Base-by-base conservation (phyloP, 1,139 yeast genomes). In the Kluyveromyces sp. region DNA sequence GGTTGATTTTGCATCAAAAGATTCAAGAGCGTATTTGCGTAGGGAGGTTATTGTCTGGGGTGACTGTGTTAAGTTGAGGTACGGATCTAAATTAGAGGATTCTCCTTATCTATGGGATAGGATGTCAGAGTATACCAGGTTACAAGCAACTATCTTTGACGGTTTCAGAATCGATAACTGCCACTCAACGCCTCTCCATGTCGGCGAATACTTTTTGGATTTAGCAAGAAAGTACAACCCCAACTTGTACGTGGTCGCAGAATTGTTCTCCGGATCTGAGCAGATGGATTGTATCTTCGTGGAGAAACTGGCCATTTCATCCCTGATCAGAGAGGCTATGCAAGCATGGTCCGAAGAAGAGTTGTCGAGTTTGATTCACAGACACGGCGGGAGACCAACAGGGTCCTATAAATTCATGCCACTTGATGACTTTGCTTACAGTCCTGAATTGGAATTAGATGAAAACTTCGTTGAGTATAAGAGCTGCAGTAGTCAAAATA, bases 1-100 rank as follows among this genome's bases (percentile, higher is more conserved):
- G 48, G 82, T 87, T 4, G 97, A 92, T 63, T 92, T 89, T 72
- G 98, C 97, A 0, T 84, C 95, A 1, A 66, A 72, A 29, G 55
- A 79, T 46, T 79, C 95, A 9, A 82, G 78, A 56, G 92, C 95
- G 2, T 92, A 92, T 58, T 67, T 92, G 44, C 74, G 95, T 46
- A 77, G 98, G 61, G 96, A 92, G 63, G 95, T 92, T 15, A 88
- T 92, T 54, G 87, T 89, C 25, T 92, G 98, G 98, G 94, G 95
- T 4, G 98, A 92, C 60, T 92, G 98, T 71, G 92, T 89, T 45
- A 92, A 92, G 60, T 71, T 92, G 50, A 74, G 98, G 51, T 92
- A 88, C 60, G 98, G 98, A 4, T 48, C 64, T 1, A 68, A 71
- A 19, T 85, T 83, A 1, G 76, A 77, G 47, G 97, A 89, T 59